These are phyloP conservation scores for Aspergillus taichungensis DNA, from an alignment of 495 filamentous ascomycete genomes.

Conservation along the genomic window DNA sequence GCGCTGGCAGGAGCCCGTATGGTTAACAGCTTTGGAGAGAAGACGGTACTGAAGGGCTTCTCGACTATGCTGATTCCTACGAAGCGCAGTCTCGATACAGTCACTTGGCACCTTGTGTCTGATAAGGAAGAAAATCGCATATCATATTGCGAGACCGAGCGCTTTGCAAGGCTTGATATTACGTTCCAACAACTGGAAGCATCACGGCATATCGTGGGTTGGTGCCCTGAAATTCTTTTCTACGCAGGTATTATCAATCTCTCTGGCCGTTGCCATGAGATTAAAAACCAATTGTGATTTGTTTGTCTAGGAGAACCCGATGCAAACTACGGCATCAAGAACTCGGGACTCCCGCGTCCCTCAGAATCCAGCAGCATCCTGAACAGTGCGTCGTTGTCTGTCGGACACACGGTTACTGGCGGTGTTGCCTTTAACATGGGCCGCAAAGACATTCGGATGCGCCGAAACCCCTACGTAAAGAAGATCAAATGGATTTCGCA, in stretches of 20 bases:
- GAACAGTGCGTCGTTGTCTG: background rate
- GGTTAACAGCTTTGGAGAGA: slow-evolving; percentile 2
- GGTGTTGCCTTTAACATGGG: background rate
- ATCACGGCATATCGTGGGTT: slow-evolving; percentile 9
- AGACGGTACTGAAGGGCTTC: slow-evolving; percentile 21
- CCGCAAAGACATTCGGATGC: slow-evolving; percentile 3
- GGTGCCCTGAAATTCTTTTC: slow-evolving; percentile 8
- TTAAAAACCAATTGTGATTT: background rate
- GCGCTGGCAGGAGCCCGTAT: slow-evolving; percentile 1
- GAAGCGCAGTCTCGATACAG: slow-evolving; percentile 1
- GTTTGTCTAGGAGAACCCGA: background rate
- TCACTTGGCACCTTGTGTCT: slow-evolving; percentile 20
- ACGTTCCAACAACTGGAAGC: slow-evolving; percentile 3
- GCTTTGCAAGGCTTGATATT: background rate
- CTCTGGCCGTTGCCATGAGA: no score
- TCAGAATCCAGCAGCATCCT: background rate
- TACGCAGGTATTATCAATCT: slow-evolving; percentile 4
- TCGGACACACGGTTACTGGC: background rate
- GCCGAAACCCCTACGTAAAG: slow-evolving; percentile 2
- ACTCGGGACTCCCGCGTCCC: background rate
- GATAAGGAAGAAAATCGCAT: slow-evolving; percentile 10
- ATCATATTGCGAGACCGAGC: slow-evolving; percentile 6
- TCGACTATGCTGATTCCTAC: slow-evolving; percentile 20
- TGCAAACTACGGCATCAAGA: slow-evolving; percentile 1
- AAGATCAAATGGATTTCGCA: slow-evolving; percentile 18